These are phyloP conservation scores for Podila epicladia DNA, from an alignment of 192 early-diverging fungal genomes.

Conservation along the genomic window DNA sequence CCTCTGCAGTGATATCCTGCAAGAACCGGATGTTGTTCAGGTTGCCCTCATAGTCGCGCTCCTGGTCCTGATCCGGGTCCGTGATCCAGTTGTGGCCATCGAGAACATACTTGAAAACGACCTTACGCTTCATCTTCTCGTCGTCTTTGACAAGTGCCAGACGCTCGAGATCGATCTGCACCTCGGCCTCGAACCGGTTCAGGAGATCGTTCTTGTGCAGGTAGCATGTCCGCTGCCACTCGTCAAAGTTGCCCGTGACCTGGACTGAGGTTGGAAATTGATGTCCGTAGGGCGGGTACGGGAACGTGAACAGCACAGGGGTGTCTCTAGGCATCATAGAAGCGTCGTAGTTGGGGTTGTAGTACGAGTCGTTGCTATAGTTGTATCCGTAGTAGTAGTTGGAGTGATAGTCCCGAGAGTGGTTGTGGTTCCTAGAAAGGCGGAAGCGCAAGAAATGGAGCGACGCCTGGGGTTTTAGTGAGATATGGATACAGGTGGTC, in stretches of 20 bases:
- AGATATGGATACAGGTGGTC: conserved; percentile 9
- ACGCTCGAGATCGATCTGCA: conserved; percentile 13
- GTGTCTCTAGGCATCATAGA: background rate
- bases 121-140: background rate
- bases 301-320: conserved; percentile 16
- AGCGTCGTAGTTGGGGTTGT: background rate
- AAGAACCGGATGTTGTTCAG: conserved; percentile 21
- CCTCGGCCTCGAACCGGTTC: conserved; percentile 8
- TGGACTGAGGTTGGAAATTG: conserved; percentile 12
- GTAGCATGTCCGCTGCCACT: conserved; percentile 9
- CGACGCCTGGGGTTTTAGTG: conserved; percentile 6
- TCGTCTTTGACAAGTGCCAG: background rate
- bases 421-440: conserved; percentile 3
- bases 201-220: conserved; percentile 7
- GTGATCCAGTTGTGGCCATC: conserved; percentile 27
- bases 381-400: background rate
- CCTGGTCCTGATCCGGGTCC: conserved; percentile 5
- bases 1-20: background rate
- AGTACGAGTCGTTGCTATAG: background rate
- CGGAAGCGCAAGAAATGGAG: conserved; percentile 1
- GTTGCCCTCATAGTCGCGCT: conserved; percentile 21
- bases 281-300: conserved; percentile 6
- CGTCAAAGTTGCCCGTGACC: conserved; percentile 22
- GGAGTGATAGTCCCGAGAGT: conserved; percentile 1
- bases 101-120: conserved; percentile 23